phyloP scores from a whole-genome alignment of 2,329 filamentous ascomycete genomes.

The Chrysoporthe cubensis region DNA sequence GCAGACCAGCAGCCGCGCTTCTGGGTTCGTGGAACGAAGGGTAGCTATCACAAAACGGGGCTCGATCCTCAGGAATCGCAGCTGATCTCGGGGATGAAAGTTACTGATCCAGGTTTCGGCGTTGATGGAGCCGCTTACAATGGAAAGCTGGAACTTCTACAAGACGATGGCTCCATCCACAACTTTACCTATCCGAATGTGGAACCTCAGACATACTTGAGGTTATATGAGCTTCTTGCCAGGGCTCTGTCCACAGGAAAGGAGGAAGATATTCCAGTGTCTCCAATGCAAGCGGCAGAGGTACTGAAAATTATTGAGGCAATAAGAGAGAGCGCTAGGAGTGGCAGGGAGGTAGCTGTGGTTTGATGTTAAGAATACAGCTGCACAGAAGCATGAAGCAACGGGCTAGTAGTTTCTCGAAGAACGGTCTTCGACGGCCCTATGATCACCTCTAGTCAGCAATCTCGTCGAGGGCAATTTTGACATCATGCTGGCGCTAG shows the following conservation, averaged over 20 bases:
- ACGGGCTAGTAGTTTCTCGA: too few relatives aligned
- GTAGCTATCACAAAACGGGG: conserved; percentile 72
- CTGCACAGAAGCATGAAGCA: too few relatives aligned
- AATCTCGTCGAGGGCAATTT: too few relatives aligned
- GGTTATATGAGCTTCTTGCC: conserved; percentile 64
- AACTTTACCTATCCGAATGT: conserved; percentile 60
- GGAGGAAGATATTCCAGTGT: conserved; percentile 56
- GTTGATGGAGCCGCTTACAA: conserved; percentile 62
- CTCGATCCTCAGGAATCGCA: conserved; percentile 79
- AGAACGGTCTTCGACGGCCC: too few relatives aligned
- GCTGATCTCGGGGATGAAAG: conserved; percentile 63
- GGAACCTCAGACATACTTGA: conserved; percentile 68
- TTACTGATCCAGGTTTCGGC: conserved; percentile 65
- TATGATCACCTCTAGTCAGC: too few relatives aligned
- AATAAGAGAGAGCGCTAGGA: conserved; percentile 53
- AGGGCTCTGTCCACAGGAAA: conserved; percentile 51
- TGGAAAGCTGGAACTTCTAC: conserved; percentile 61
- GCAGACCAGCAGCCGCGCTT: conserved; percentile 73
- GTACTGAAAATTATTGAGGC: conserved; percentile 59
- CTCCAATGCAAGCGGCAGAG: conserved; percentile 55
- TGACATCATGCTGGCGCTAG: too few relatives aligned
- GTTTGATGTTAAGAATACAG: background rate
- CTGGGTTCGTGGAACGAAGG: conserved; percentile 76
- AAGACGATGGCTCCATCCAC: conserved; percentile 53
- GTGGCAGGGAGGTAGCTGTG: conserved; percentile 47